These are phyloP conservation scores for Entamoeba dispar DNA, from an alignment of 208 protist species.

Conservation along the genomic window DNA sequence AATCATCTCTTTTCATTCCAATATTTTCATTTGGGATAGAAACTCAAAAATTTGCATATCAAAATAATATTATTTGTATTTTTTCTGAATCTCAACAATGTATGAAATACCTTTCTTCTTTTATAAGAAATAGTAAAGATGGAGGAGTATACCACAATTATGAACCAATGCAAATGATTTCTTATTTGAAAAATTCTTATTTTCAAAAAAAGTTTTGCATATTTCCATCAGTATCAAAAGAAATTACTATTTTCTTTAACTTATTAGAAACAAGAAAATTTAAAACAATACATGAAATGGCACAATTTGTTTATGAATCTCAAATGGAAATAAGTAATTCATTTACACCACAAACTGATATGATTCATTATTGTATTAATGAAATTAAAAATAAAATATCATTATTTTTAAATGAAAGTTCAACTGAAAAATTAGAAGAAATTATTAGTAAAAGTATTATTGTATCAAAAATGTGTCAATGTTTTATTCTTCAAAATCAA, in stretches of 20 bases:
- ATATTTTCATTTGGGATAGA: background rate
- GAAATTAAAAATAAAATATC: background rate
- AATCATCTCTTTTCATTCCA: background rate
- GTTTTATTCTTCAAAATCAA: too few species aligned
- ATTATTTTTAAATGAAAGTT: too few species aligned
- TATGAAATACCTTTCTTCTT: background rate
- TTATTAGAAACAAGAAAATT: background rate
- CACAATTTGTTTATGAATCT: background rate
- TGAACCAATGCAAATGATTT: background rate
- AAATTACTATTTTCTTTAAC: background rate
- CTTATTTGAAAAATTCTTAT: background rate
- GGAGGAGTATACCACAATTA: background rate
- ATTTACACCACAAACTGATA: background rate
- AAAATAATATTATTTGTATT: background rate
- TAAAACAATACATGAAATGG: background rate
- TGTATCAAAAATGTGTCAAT: too few species aligned
- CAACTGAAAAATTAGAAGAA: too few species aligned
- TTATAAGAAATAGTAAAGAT: background rate
- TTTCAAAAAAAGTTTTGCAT: background rate
- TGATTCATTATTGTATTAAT: background rate
- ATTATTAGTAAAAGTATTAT: too few species aligned
- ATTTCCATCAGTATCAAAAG: background rate
- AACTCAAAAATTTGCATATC: background rate
- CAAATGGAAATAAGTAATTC: background rate
- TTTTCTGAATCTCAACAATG: background rate